phyloP scores from a whole-genome alignment of 1,139 yeast species.

The Kodamaea suecica region DNA sequence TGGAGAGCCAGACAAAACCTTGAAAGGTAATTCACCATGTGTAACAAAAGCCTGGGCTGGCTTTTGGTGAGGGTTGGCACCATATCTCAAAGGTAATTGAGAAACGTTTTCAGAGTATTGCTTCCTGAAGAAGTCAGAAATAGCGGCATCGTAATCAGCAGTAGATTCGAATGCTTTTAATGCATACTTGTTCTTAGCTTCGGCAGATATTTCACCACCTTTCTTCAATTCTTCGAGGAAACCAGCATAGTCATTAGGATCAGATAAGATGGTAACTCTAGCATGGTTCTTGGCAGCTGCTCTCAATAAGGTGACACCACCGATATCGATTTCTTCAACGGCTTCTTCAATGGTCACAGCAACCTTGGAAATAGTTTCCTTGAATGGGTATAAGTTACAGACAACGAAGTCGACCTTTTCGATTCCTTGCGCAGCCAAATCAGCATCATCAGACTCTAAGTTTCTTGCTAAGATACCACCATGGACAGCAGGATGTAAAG shows the following conservation, averaged over 20 bases:
- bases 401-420: constrained; percentile 95
- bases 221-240: constrained; percentile 74
- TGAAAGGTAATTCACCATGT: constrained; percentile 86
- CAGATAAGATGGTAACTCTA: constrained; percentile 91
- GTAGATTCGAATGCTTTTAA: constrained; percentile 98
- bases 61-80: constrained; percentile 98
- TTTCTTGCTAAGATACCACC: constrained; percentile 97
- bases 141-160: constrained; percentile 94
- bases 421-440: constrained; percentile 81
- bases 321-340: constrained; percentile 96
- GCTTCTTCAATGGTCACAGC: constrained; percentile 97
- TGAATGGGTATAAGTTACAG: constrained; percentile 96
- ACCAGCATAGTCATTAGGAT: constrained; percentile 86
- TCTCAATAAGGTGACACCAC: constrained; percentile 94
- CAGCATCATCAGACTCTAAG: constrained; percentile 84
- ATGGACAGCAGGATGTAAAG: constrained; percentile 97
- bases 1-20: constrained; percentile 90
- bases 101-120: constrained; percentile 87
- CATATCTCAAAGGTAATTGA: constrained; percentile 93
- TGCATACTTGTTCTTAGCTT: constrained; percentile 79
- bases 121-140: constrained; percentile 95
- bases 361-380: constrained; percentile 92
- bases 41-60: constrained; percentile 96
- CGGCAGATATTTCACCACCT: constrained; percentile 65
- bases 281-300: constrained; percentile 99